Evolutionary conservation across 1,139 yeast genomes (phyloP), one percentile per base, ranked within the genome.

Genomic region (Candida pseudoviswanathii): DNA sequence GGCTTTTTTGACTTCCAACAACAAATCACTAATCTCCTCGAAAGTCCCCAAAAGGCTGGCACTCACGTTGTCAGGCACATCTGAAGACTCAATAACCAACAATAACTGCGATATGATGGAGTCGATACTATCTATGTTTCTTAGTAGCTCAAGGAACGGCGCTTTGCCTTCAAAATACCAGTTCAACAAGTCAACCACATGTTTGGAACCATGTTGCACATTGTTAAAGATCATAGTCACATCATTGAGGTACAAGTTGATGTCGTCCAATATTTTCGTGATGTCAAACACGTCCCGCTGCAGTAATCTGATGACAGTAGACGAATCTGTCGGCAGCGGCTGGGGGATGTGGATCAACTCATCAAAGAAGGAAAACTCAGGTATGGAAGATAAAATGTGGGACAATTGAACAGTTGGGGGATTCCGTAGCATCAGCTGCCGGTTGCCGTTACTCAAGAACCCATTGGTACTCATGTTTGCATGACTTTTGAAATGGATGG

Each of bases 81-180:
- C 62, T 4, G 53, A 43, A 67, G 63, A 43, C 44, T 64, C 73
- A 24, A 69, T 49, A 3, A 62, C 57, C 27, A 56, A 50, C 45
- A 70, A 59, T 4, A 82, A 62, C 51, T 72, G 75, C 0, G 78
- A 64, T 50, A 83, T 69, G 8, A 75, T 66, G 2, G 73, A 66
- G 47, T 85, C 88, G 1, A 84, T 70, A 9, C 71, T 64, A 24
- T 74, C 71, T 24, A 82, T 55, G 45, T 70, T 71, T 40, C 66
- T 59, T 22, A 60, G 52, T 29, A 83, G 65, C 22, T 70, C 74
- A 25, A 66, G 57, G 7, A 83, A 68, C 33, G 71, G 74, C 9
- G 64, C 64, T 47, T 70, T 71, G 0, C 85, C 84, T 50, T 80
- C 82, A 44, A 62, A 70, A 37, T 78, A 67, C 84, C 84, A 81